A percentile compares a stretch with the other conserved stretches of the same genome.
phyloP scores from a whole-genome alignment of 176 grass and related monocot genomes.

The Hsuehochloa calcarea region DNA sequence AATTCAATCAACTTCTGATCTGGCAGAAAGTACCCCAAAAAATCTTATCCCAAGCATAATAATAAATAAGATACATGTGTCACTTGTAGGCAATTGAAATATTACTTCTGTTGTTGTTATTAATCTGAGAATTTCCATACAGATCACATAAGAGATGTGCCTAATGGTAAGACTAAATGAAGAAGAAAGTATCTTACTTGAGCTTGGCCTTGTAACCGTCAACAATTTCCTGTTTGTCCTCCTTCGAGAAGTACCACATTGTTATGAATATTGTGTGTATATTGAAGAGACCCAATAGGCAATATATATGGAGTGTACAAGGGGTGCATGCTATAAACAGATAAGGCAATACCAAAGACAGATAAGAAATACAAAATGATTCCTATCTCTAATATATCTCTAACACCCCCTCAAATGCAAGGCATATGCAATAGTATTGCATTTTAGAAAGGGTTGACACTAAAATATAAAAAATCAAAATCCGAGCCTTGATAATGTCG shows the following conservation, averaged over 20 bases:
- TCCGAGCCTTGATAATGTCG: too few species aligned
- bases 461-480: too few species aligned
- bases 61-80: background rate
- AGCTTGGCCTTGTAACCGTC: conserved; percentile 85
- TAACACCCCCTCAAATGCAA: too few species aligned
- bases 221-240: conserved; percentile 83
- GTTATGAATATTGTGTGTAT: too few species aligned
- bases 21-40: conserved; percentile 6
- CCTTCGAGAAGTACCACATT: conserved; percentile 82
- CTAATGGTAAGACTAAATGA: conserved; percentile 18
- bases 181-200: conserved; percentile 62
- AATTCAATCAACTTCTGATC: conserved; percentile 12
- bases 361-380: too few species aligned
- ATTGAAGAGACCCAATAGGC: too few species aligned
- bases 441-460: too few species aligned
- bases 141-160: background rate
- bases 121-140: background rate
- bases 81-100: background rate
- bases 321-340: too few species aligned
- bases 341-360: too few species aligned
- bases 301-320: too few species aligned
- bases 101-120: background rate
- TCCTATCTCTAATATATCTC: too few species aligned
- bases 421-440: too few species aligned
- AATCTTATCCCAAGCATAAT: background rate